These are phyloP conservation scores for Tetracladium setigerum DNA, from an alignment of 495 filamentous ascomycete species.

Conservation along the genomic window DNA sequence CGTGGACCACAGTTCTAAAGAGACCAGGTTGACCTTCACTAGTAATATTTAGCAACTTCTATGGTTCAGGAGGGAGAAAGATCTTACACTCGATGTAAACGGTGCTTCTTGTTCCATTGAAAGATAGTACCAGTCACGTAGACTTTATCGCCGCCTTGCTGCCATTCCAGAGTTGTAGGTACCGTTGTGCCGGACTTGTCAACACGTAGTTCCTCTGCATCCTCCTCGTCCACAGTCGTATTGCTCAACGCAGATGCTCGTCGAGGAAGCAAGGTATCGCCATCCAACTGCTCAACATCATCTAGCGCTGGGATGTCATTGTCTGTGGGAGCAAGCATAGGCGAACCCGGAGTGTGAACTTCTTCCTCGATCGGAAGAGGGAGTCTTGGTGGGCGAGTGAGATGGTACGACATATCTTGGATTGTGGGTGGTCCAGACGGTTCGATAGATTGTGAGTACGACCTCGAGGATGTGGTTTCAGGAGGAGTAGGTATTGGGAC, in stretches of 20 bases:
- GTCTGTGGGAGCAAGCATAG: conserved; percentile 64
- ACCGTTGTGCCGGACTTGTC: conserved; percentile 58
- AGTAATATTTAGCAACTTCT: conserved; percentile 8
- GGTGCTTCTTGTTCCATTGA: conserved; percentile 88
- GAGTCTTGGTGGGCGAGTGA: conserved; percentile 74
- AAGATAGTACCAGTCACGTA: conserved; percentile 97
- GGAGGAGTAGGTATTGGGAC: conserved; percentile 32
- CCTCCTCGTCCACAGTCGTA: conserved; percentile 68
- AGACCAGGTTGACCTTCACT: conserved; percentile 47
- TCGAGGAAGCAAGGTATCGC: conserved; percentile 38
- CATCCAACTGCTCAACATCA: conserved; percentile 32
- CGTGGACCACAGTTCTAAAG: conserved; percentile 66
- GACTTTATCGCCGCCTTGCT: conserved; percentile 63
- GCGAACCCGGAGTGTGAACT: conserved; percentile 75
- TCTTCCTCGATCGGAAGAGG: conserved; percentile 90
- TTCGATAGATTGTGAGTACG: conserved; percentile 24
- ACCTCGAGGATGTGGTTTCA: conserved; percentile 19
- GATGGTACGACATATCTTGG: conserved; percentile 50
- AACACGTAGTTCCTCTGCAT: conserved; percentile 63
- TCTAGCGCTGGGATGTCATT: conserved; percentile 46
- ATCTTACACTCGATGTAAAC: conserved; percentile 72
- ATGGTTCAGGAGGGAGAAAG: not conserved
- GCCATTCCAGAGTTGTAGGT: conserved; percentile 80
- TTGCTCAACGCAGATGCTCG: conserved; percentile 57
- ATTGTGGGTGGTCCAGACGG: conserved; percentile 26